A percentile compares a stretch with the other conserved stretches of the same genome.
phyloP scores from a whole-genome alignment of 805 yeast species.

The Ogataea methanolica region DNA sequence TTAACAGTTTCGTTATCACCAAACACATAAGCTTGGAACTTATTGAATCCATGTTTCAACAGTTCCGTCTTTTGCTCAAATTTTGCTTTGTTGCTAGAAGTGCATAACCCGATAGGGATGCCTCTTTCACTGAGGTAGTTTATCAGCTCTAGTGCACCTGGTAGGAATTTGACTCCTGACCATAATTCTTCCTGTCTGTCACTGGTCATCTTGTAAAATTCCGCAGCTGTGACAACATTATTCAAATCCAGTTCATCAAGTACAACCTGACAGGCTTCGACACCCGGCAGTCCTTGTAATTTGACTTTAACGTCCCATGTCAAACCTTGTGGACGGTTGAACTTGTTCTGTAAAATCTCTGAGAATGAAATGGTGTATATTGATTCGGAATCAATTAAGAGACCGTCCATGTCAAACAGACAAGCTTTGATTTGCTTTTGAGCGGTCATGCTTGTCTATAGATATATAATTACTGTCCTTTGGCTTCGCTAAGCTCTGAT shows the following conservation, averaged over 20 bases:
- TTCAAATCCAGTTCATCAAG: conserved; percentile 68
- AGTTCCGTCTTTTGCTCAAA: conserved; percentile 71
- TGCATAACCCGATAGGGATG: conserved; percentile 86
- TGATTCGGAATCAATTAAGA: conserved; percentile 87
- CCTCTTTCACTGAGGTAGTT: conserved; percentile 42
- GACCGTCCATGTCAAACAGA: conserved; percentile 85
- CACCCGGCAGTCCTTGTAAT: conserved; percentile 90
- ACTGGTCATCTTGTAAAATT: conserved; percentile 49
- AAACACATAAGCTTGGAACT: conserved; percentile 63
- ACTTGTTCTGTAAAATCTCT: conserved; percentile 49
- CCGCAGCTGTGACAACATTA: conserved; percentile 50
- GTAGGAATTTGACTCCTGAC: conserved; percentile 62
- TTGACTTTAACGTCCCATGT: conserved; percentile 89
- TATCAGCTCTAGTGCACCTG: conserved; percentile 79
- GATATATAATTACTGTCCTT: background rate
- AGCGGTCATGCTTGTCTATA: conserved; percentile 3
- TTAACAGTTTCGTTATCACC: conserved; percentile 83
- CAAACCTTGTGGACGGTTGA: conserved; percentile 60
- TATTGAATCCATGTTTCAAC: conserved; percentile 49
- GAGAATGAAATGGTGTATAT: conserved; percentile 78
- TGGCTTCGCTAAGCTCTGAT: too few species aligned
- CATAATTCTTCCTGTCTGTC: conserved; percentile 54
- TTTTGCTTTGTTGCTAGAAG: conserved; percentile 66
- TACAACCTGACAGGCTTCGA: conserved; percentile 60
- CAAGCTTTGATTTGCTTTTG: conserved; percentile 24